Base-by-base conservation (phyloP, 208 protist genomes). In the Entamoeba moshkovskii region DNA sequence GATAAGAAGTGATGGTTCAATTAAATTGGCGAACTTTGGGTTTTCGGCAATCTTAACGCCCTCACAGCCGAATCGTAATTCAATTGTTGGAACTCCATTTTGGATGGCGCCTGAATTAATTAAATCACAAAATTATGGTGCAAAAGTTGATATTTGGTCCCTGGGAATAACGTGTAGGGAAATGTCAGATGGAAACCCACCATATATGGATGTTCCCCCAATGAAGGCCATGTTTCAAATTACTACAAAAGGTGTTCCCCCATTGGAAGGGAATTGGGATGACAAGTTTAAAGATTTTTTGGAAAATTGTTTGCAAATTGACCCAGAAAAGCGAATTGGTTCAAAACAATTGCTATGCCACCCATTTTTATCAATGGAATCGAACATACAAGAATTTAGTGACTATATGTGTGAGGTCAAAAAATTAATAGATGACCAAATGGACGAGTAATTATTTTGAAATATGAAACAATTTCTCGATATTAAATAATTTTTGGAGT, bases 1-100 rank as follows among this genome's bases (percentile, higher is more conserved):
- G 1, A 22, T 95, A 2, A 66, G 29, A 8, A 3, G 5, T 13
- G n/a, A 91, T 22, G 94, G 94, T 25, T 73, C 6, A 25, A 33
- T 94, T 38, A 95, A 95, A 91, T 45, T 95, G 29, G 91, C 93
- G 5, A 93, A 95, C 93, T 95, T 95, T 93, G 94, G 94, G 46
- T 93, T 73, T 6, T 16, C 29, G 25, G 45, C 38, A 3, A 11
- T 46, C 8, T 18, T 92, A 3, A 33, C 33, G 5, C 4, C 6
- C 18, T 18, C 1, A 42, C 4, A 92, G 1, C 33, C 48, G 13
- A 29, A 2, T n/a, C 16, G 11, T 46, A 8, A 94, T 6, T 44
- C 66, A 4, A 22, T 93, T 3, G 38, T 66, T 4, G 94, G 93
- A 15, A 93, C 92, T 38, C 92, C 92, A 2, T 94, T 66, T 92